Evolutionary conservation across 1,284 basidiomycete species (phyloP), one percentile per base, ranked within the genome.

Genomic region (Ustilago esculenta): DNA sequence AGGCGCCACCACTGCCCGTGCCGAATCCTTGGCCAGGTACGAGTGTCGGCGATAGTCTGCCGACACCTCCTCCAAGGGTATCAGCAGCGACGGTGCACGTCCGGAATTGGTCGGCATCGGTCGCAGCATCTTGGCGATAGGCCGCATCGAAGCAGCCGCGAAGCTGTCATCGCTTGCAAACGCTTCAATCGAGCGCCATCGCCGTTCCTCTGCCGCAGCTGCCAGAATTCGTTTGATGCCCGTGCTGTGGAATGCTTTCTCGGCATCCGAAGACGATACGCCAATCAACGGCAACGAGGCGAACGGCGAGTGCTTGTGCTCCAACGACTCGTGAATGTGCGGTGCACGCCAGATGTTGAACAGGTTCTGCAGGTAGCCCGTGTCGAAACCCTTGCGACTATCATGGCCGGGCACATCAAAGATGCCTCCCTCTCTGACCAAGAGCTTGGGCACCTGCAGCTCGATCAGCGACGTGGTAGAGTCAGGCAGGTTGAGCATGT

Each of bases 281-380:
- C 87, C 86, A 50, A 91, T 82, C 49, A 95, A 84, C 41, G 87
- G 88, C 61, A 94, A 84, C 81, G 94, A 94, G 1, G 90, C 88
- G 77, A 93, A 97, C 0, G 83, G 51, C 18, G 83, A 84, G 23
- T 77, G 70, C 70, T 87, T 85, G 48, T 88, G 84, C 44, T 87
- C 85, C 29, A 91, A 78, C n/a, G 91, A 92, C 37, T 84, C 84
- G 70, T 90, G 85, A 42, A 97, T 88, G 86, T 90, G 88, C 61
- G 91, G 90, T 0, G 89, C 86, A 0, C 88, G 87, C 95, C 96
- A 98, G 57, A 98, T 94, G 80, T 90, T 94, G 85, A 94, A 88
- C 65, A 95, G 84, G 65, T 88, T 90, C 57, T 85, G 84, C 46
- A 94, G 80, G 54, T 88, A 87, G 53, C 87, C 85, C 20, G 86